Evolutionary conservation across 495 filamentous ascomycete genomes (phyloP).

Genomic region (Aspergillus ellipticus): DNA sequence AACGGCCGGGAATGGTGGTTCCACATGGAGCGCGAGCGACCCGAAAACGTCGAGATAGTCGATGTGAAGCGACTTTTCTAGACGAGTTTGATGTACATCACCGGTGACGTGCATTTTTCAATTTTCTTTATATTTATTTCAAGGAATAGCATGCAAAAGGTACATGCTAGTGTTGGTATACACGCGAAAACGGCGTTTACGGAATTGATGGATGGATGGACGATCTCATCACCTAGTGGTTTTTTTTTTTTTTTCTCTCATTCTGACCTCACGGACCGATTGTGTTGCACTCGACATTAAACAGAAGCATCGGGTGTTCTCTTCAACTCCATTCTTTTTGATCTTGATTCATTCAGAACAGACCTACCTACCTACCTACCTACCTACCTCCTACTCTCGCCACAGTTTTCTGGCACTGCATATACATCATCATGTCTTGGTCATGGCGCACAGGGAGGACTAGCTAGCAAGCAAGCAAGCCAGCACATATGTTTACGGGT

Average conservation of each 20-base stretch:
- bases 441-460: no score
- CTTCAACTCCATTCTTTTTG: no score
- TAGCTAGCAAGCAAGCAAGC: no score
- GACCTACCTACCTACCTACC: no score
- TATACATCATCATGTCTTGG: no score
- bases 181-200: constrained; percentile 15
- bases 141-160: neutral
- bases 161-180: neutral
- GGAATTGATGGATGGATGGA: constrained; percentile 7
- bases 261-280: neutral
- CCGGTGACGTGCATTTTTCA: neutral
- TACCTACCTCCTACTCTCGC: no score
- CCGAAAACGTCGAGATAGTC: constrained; percentile 36
- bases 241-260: neutral
- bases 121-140: neutral
- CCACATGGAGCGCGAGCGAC: constrained; percentile 48
- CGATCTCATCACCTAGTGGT: constrained; percentile 4
- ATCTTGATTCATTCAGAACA: no score
- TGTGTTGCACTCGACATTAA: neutral
- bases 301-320: no score
- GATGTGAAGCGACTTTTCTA: constrained; percentile 39
- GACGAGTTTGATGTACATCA: constrained; percentile 2
- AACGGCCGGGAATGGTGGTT: constrained; percentile 49
- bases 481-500: no score
- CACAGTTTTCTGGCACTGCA: no score